Conservation (phyloP, 768 basidiomycete species). For the Boletus rex-veris region DNA sequence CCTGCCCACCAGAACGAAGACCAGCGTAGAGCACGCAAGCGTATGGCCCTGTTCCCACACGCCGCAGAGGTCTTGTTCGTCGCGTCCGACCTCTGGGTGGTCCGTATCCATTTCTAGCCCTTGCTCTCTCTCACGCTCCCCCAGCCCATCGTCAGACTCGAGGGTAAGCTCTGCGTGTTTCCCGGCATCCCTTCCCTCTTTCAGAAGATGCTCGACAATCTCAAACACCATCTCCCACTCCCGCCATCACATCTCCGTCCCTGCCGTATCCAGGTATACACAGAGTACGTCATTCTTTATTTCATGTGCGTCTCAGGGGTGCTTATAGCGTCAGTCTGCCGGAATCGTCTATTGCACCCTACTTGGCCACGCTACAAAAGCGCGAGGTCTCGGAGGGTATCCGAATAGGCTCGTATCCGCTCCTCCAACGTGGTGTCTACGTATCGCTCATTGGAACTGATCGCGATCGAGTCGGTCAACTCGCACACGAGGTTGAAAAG, state of each 20-base stretch:
- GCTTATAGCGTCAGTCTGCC: constrained; percentile 41
- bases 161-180: constrained; percentile 85
- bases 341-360: constrained; percentile 87
- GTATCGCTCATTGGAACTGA: constrained; percentile 55
- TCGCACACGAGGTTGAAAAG: constrained; percentile 61
- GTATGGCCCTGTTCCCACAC: constrained; percentile 90
- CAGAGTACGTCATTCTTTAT: constrained; percentile 47
- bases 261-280: constrained; percentile 78
- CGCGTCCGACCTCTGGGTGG: constrained; percentile 81
- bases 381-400: constrained; percentile 73
- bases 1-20: constrained; percentile 59
- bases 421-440: constrained; percentile 56
- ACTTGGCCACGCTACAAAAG: constrained; percentile 71
- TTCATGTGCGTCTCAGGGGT: background rate
- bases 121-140: background rate
- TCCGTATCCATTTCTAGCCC: constrained; percentile 32
- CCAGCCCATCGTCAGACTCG: constrained; percentile 82
- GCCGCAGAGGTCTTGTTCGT: constrained; percentile 78
- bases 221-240: constrained; percentile 73
- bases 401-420: constrained; percentile 77
- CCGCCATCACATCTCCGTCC: constrained; percentile 75
- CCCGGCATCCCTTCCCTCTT: constrained; percentile 89
- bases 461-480: constrained; percentile 45
- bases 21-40: constrained; percentile 69
- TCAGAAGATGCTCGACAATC: constrained; percentile 70